A percentile compares a stretch with the other conserved stretches of the same genome.
These are phyloP conservation scores for Ophiostoma montium DNA, from an alignment of 2,329 filamentous ascomycete genomes.

Conservation along the genomic window DNA sequence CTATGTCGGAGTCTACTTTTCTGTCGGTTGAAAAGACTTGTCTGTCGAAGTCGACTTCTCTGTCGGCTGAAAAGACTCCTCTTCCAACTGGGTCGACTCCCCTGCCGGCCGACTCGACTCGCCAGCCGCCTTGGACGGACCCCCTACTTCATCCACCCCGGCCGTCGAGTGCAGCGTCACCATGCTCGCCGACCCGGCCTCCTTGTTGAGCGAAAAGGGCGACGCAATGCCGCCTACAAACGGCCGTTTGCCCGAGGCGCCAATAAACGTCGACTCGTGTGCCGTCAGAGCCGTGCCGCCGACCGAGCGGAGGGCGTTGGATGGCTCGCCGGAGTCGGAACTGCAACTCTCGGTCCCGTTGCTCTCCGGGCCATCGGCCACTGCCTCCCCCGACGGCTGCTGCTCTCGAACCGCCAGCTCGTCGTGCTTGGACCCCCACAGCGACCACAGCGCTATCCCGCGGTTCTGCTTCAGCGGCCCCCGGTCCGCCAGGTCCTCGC, in stretches of 20 bases:
- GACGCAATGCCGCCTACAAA: slow-evolving; percentile 56
- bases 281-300: neutral
- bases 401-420: slow-evolving; percentile 52
- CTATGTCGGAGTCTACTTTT: too few species aligned
- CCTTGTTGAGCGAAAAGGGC: slow-evolving; percentile 54
- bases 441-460: slow-evolving; percentile 69
- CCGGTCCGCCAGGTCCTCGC: slow-evolving; percentile 32
- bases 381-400: slow-evolving; percentile 17
- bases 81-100: too few species aligned
- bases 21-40: too few species aligned
- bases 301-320: neutral
- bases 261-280: slow-evolving; percentile 20
- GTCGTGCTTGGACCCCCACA: slow-evolving; percentile 84
- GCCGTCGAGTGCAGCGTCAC: slow-evolving; percentile 41
- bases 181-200: slow-evolving; percentile 56
- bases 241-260: slow-evolving; percentile 46
- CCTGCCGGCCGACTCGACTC: neutral
- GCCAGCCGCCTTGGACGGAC: too few species aligned
- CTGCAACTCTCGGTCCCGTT: too few species aligned
- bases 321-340: neutral
- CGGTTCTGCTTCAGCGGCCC: slow-evolving; percentile 45
- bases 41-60: too few species aligned
- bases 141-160: too few species aligned
- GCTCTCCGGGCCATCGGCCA: slow-evolving; percentile 18
- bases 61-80: too few species aligned